Base-by-base conservation (phyloP, 352 stramenopile species). In the Pythium brachiatum region DNA sequence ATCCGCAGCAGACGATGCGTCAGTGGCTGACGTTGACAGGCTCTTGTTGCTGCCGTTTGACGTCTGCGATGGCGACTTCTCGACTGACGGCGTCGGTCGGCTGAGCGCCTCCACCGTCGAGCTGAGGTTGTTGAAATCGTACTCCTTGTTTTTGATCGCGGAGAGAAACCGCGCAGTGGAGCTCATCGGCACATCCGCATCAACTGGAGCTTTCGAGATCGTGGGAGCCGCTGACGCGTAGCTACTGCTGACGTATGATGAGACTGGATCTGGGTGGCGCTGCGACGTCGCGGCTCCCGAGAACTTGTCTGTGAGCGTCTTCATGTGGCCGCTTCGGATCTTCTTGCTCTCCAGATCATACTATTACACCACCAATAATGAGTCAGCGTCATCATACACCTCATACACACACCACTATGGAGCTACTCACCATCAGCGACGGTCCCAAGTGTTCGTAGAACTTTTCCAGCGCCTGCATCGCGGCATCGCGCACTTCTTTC, bases 401-500 rank as follows among this genome's bases (percentile, higher is more conserved):
- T n/a, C n/a, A n/a, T n/a, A n/a, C n/a, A n/a, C n/a, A n/a, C n/a
- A n/a, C n/a, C n/a, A n/a, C n/a, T n/a, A n/a, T n/a, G 11, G 18
- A 41, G 7, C 27, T 34, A 23, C 53, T 20, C 78, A 92, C 86
- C 76, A 91, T 60, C n/a, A 95, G 54, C 16, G 83, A 81, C 2
- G 83, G 67, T 1, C 84, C 84, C 34, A 90, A 75, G 56, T 85
- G 72, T 7, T 72, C 62, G 69, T 93, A 95, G 57, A 95, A 85
- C 26, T 81, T 81, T 51, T 88, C 80, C n/a, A 95, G 60, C 6
- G 81, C 73, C 15, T 66, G 70, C 43, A 95, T 81, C 7, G 79
- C 79, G 2, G 84, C 68, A n/a, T 92, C 70, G 16, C 86, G 84
- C 57, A 95, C 86, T 74, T 95, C 83, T 56, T 95, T 95, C 0